Base-by-base conservation (phyloP, 352 stramenopile genomes). In the Aphanomyces astaci region DNA sequence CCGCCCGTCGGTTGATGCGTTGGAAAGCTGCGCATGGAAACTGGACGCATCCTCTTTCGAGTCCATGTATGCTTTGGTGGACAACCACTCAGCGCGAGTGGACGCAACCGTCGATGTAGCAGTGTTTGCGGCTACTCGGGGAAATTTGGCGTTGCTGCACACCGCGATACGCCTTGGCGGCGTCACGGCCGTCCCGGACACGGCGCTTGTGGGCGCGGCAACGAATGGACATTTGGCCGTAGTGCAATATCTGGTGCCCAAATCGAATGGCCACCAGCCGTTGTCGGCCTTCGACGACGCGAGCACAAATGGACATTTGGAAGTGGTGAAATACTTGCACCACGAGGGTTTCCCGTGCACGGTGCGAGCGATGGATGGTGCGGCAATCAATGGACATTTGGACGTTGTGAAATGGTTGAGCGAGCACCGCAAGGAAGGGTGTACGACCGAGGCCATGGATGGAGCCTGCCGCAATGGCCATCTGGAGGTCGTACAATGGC, bases 311-410 rank as follows among this genome's bases (percentile, higher is more conserved):
- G 53, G 57, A 11, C 52, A 71, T 49, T 33, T 55, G 17, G n/a
- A 66, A 3, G 36, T 71, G 19, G 33, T 71, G 17, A 66, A 71
- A 31, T 71, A 32, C 24, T 30, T 71, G 27, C 52, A 71, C 36
- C 28, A 40, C 25, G 24, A 55, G 17, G 22, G 25, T 11, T 43
- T 24, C 22, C 49, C 32, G 22, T 27, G n/a, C 19, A 45, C 57
- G 24, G 27, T 27, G 10, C 31, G 36, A 15, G 64, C 53, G 9
- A 67, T 71, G 32, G 54, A 66, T 10, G 24, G 25, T 1, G 64
- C 64, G 2, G 57, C 57, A 2, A 22, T 31, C 4, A 56, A 54
- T 28, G 64, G 64, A 7, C 51, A 71, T 32, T 22, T 57, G 4
- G 27, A 64, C 11, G 32, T 71, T 2, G 3, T 66, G 4, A 24